Evolutionary conservation across 306 rosid genomes (phyloP).

Genomic region (Ceratonia siliqua): DNA sequence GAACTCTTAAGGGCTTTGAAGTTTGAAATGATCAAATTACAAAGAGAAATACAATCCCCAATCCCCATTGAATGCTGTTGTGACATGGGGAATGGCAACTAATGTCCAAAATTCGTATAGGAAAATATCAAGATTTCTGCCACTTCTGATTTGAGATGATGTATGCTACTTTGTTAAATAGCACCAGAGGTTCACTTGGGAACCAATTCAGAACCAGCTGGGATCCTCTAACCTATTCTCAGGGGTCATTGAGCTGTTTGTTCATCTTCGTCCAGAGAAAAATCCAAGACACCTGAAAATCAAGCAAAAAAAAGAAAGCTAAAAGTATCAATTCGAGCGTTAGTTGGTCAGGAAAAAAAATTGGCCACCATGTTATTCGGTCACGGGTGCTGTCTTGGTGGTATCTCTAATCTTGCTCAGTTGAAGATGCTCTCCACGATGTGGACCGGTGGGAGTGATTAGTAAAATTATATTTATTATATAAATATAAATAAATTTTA

Average conservation of each 20-base stretch:
- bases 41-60: neutral
- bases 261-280: neutral
- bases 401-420: neutral
- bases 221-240: neutral
- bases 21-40: neutral
- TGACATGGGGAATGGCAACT: neutral
- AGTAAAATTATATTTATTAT: too few species aligned
- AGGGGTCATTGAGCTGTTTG: neutral
- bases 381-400: slow-evolving; percentile 7
- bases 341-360: neutral
- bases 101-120: neutral
- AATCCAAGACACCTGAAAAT: neutral
- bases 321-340: neutral
- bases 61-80: neutral
- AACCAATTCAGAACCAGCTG: neutral
- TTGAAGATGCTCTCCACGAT: too few species aligned
- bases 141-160: neutral
- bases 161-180: neutral
- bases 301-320: neutral
- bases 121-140: neutral
- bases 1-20: neutral
- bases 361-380: neutral
- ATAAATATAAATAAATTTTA: too few species aligned
- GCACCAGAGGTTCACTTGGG: neutral
- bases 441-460: too few species aligned